Base-by-base conservation (phyloP, 2,329 filamentous ascomycete species). In the Aspergillus sp. region DNA sequence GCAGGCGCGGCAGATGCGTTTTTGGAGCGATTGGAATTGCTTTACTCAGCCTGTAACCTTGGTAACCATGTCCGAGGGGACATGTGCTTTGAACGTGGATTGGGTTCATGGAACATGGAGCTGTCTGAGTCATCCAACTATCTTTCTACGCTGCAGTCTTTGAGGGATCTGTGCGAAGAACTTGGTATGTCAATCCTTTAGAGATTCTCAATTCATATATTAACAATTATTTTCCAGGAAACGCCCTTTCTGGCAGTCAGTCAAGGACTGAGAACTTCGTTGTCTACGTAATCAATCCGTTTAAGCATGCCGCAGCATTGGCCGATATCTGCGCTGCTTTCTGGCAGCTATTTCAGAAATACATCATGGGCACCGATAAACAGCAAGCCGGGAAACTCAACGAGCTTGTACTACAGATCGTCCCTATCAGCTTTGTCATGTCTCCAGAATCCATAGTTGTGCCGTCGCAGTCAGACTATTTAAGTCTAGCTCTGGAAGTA, bases 271-370 rank as follows among this genome's bases (percentile, higher is more conserved):
- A 70, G 12, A 77, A 69, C 51, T 69, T 78, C 41, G 75, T 84
- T 30, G 68, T 84, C 42, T 83, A 82, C 58, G 76, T 83, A 48
- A 60, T 83, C 44, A 77, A 81, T 54, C 78, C 79, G 1, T 82
- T 81, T 49, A 60, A 66, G 4, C 64, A 68, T 43, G 64, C 71
- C 19, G 67, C 71, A 15, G 72, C 74, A 30, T 56, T 71, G 19
- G 72, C 52, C 62, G 74, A 80, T 51, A 68, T 82, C 3, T 83
- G 79, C 54, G 72, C 75, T 13, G 77, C 78, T 17, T 83, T 82
- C 60, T 77, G 77, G 70, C 61, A 67, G 5, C 69, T 83, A 1
- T 80, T 79, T 55, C 75, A 80, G 52, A 70, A 75, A 43, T 80
- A 81, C 51, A 63, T 73, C 42, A 67, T 68, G 4, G 62, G 68